Conservation (phyloP, 352 stramenopile genomes). For the Globisporangium radiosum region DNA sequence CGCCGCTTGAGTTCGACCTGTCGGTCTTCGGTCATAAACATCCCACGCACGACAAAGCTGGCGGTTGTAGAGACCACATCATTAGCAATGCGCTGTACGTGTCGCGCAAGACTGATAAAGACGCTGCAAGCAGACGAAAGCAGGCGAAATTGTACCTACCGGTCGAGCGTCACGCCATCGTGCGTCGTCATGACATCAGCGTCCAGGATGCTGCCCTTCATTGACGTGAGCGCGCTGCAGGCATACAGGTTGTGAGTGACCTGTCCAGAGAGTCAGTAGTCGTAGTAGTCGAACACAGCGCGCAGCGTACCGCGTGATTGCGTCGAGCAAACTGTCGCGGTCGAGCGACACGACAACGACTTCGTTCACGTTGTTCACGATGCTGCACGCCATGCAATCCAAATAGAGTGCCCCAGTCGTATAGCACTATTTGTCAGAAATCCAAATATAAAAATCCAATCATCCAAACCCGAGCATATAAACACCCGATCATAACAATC, state of each 20-base stretch:
- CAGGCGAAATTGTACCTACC: slow-evolving; percentile 11
- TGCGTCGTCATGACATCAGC: slow-evolving; percentile 83
- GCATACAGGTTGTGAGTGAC: too few species aligned
- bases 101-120: too few species aligned
- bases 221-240: slow-evolving; percentile 52
- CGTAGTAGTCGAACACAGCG: background rate
- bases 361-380: slow-evolving; percentile 73
- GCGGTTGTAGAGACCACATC: background rate
- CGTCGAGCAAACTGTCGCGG: slow-evolving; percentile 72
- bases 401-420: too few species aligned
- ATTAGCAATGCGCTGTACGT: too few species aligned
- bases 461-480: background rate
- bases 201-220: slow-evolving; percentile 85
- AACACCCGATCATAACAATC: background rate
- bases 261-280: too few species aligned
- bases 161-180: slow-evolving; percentile 68
- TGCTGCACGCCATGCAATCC: slow-evolving; percentile 19
- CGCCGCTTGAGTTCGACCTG: slow-evolving; percentile 58
- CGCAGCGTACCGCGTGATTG: slow-evolving; percentile 43
- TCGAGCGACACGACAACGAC: slow-evolving; percentile 77
- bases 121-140: background rate
- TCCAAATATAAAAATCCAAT: background rate
- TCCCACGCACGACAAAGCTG: slow-evolving; percentile 76
- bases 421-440: too few species aligned
- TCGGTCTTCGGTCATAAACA: slow-evolving; percentile 77